Evolutionary conservation across 2,329 filamentous ascomycete genomes (phyloP).

Genomic region (Pseudodiploospora longispora): DNA sequence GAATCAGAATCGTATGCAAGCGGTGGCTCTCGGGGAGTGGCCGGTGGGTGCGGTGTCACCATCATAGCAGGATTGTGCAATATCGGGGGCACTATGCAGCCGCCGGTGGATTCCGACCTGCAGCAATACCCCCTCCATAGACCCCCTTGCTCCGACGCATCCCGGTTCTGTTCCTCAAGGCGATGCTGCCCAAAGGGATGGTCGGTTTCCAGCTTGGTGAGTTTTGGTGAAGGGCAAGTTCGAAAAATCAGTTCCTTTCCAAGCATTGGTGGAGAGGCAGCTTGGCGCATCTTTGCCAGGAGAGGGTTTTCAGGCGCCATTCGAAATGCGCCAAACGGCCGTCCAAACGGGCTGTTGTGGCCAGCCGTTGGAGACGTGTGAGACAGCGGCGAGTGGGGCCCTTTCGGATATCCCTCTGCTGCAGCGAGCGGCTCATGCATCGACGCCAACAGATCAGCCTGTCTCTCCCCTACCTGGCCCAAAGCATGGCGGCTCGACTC

Average conservation of each 20-base stretch:
- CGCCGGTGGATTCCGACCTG: conserved; percentile 27
- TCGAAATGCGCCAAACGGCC: conserved; percentile 35
- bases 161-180: conserved; percentile 42
- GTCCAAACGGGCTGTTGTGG: conserved; percentile 29
- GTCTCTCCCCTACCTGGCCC: conserved; percentile 10
- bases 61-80: conserved; percentile 41
- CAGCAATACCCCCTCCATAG: conserved; percentile 73
- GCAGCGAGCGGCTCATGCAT: conserved; percentile 1
- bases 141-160: conserved; percentile 50
- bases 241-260: conserved; percentile 75
- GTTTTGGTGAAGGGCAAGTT: conserved; percentile 72
- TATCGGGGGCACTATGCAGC: conserved; percentile 32
- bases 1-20: conserved; percentile 28
- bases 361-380: conserved; percentile 33
- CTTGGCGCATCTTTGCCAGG: conserved; percentile 40
- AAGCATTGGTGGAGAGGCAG: conserved; percentile 75
- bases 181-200: conserved; percentile 49
- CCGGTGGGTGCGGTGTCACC: conserved; percentile 38
- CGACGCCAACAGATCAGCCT: not conserved
- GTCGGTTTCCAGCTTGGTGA: conserved; percentile 74
- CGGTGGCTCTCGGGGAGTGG: conserved; percentile 35
- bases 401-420: conserved; percentile 2
- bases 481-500: conserved; percentile 8
- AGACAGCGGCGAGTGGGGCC: conserved; percentile 17
- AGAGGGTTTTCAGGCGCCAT: conserved; percentile 30